Percentiles rank a stretch among this genome's conserved stretches.
Conservation (phyloP, 352 stramenopile genomes). For the Detonula confervacea region DNA sequence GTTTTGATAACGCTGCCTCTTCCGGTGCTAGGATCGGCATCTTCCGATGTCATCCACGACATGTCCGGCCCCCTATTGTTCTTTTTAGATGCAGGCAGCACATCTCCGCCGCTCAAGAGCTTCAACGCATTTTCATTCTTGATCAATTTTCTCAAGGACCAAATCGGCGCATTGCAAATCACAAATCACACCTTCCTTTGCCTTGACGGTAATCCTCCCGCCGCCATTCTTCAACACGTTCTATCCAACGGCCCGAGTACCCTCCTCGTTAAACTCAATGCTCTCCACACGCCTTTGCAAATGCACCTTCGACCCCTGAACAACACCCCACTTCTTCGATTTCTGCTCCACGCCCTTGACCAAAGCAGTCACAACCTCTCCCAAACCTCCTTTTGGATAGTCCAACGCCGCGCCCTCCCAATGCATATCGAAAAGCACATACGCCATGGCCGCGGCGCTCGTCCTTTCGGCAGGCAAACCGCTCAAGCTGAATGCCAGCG, state of each 20-base stretch:
- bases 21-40: conserved; percentile 23
- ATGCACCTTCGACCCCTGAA: conserved; percentile 62
- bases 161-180: conserved; percentile 83
- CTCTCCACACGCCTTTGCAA: conserved; percentile 66
- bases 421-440: conserved; percentile 88
- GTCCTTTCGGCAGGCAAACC: conserved; percentile 80
- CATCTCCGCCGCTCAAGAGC: conserved; percentile 43
- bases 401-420: conserved; percentile 82
- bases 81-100: background rate
- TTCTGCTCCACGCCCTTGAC: conserved; percentile 77
- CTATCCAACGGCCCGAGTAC: conserved; percentile 57
- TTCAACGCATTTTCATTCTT: conserved; percentile 57
- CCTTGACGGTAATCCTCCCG: conserved; percentile 52
- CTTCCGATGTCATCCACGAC: conserved; percentile 44
- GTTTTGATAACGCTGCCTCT: conserved; percentile 38
- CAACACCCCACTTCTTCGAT: conserved; percentile 14
- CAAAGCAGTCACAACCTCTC: conserved; percentile 80
- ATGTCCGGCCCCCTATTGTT: conserved; percentile 14
- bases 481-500: conserved; percentile 86
- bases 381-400: conserved; percentile 86
- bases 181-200: conserved; percentile 77
- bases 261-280: conserved; percentile 72
- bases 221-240: conserved; percentile 58
- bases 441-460: conserved; percentile 82
- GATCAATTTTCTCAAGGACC: conserved; percentile 71